Conservation (phyloP, 2,329 filamentous ascomycete genomes). For the Furcasterigmium sp. region DNA sequence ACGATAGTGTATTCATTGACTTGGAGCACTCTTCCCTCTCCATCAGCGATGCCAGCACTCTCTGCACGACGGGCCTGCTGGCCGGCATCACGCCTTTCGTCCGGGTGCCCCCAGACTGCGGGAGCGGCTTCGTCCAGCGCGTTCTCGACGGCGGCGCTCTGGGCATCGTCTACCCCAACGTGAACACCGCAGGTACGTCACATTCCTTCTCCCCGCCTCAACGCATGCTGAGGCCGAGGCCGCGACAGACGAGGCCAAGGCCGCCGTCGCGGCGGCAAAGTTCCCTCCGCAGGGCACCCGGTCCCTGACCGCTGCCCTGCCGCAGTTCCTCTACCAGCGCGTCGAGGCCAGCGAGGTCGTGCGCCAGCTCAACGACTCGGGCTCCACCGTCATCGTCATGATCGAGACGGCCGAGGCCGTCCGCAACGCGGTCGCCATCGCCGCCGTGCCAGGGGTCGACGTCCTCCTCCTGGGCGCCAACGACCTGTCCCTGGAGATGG, state of each 20-base stretch:
- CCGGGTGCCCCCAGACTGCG: conserved; percentile 22
- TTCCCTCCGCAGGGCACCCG: conserved; percentile 18
- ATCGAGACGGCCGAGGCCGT: conserved; percentile 7
- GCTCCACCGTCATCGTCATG: conserved; percentile 5
- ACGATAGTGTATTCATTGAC: conserved; percentile 27
- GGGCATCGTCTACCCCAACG: conserved; percentile 21
- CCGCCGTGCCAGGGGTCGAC: conserved; percentile 4
- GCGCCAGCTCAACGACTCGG: neutral
- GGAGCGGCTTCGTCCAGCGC: conserved; percentile 21
- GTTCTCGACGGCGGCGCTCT: conserved; percentile 24
- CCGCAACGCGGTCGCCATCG: conserved; percentile 1
- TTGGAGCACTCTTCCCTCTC: conserved; percentile 25
- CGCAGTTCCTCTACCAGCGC: conserved; percentile 14
- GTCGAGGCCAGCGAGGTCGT: conserved; percentile 5
- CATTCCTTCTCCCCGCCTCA: neutral
- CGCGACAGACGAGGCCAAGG: conserved; percentile 16
- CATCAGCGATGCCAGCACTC: conserved; percentile 16
- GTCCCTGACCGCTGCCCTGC: conserved; percentile 15
- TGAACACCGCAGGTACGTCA: conserved; percentile 11
- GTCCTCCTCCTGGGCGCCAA: conserved; percentile 8
- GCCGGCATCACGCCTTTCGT: conserved; percentile 24
- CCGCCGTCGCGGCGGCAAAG: conserved; percentile 15
- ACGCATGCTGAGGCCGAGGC: neutral
- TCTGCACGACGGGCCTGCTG: conserved; percentile 18
- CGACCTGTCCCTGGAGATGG: conserved; percentile 5